Conservation (phyloP, 2,329 filamentous ascomycete genomes). For the Leptographium wingfieldii region DNA sequence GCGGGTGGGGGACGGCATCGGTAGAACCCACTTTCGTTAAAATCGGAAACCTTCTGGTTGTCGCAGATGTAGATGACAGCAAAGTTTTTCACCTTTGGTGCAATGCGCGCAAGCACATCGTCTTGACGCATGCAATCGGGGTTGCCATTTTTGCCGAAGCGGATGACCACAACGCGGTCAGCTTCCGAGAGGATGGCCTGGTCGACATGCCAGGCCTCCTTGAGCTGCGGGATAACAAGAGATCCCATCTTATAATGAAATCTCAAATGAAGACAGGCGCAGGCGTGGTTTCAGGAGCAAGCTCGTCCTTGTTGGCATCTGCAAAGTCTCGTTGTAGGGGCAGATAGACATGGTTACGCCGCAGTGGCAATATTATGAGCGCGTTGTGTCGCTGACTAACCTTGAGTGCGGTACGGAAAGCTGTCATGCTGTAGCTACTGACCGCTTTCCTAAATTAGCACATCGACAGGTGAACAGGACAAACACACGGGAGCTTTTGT, state of each 20-base stretch:
- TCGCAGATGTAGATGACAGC: constrained; percentile 90
- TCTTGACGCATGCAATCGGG: constrained; percentile 66
- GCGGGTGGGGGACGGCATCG: neutral
- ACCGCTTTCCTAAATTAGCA: neutral
- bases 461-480: no score
- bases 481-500: no score
- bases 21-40: constrained; percentile 46
- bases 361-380: neutral
- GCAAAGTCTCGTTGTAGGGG: no score
- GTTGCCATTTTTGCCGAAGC: constrained; percentile 81
- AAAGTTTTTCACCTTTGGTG: constrained; percentile 88
- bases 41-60: constrained; percentile 78
- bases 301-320: neutral
- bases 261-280: neutral
- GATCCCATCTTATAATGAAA: constrained; percentile 46
- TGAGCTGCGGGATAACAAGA: constrained; percentile 81
- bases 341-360: neutral
- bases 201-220: constrained; percentile 94
- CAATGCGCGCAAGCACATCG: constrained; percentile 88
- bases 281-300: neutral
- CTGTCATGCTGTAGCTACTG: neutral
- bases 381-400: neutral
- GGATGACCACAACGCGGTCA: constrained; percentile 84
- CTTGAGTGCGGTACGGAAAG: neutral
- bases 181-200: constrained; percentile 84